Evolutionary conservation across 352 stramenopile species (phyloP).

Genomic region (Phytophthora kernoviae): DNA sequence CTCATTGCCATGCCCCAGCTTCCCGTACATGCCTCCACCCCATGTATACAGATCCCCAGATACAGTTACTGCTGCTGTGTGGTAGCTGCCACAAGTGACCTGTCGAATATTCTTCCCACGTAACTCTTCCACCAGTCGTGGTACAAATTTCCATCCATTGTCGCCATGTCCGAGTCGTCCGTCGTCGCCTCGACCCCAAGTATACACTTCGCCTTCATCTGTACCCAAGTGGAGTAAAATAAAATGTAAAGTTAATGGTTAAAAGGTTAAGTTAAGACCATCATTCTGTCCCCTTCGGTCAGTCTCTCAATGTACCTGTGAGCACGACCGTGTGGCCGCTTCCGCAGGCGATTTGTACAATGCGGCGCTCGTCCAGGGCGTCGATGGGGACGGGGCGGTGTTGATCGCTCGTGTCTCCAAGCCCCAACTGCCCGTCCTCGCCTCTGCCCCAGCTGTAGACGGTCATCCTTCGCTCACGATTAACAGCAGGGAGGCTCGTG

Average conservation of each 20-base stretch:
- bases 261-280: not conserved
- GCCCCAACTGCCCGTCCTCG: slow-evolving; percentile 86
- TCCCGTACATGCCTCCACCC: slow-evolving; percentile 96
- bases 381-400: slow-evolving; percentile 83
- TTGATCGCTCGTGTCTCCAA: slow-evolving; percentile 90
- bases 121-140: slow-evolving; percentile 90
- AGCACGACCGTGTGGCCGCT: slow-evolving; percentile 91
- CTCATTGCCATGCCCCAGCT: slow-evolving; percentile 94
- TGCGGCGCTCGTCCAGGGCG: slow-evolving; percentile 78
- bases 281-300: no score
- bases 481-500: not conserved
- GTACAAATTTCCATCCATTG: slow-evolving; percentile 98
- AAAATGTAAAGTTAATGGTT: not conserved
- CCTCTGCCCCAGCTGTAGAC: slow-evolving; percentile 91
- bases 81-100: slow-evolving; percentile 96
- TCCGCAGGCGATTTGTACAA: slow-evolving; percentile 89
- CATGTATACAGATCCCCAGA: slow-evolving; percentile 94
- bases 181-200: slow-evolving; percentile 89
- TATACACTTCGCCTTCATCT: slow-evolving; percentile 90
- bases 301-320: slow-evolving; percentile 40
- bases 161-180: slow-evolving; percentile 91
- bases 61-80: slow-evolving; percentile 95
- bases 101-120: slow-evolving; percentile 91
- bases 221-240: no score
- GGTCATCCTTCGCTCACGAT: slow-evolving; percentile 42